These are phyloP conservation scores for Mortierella alpina DNA, from an alignment of 192 early-diverging fungal genomes.

Conservation along the genomic window DNA sequence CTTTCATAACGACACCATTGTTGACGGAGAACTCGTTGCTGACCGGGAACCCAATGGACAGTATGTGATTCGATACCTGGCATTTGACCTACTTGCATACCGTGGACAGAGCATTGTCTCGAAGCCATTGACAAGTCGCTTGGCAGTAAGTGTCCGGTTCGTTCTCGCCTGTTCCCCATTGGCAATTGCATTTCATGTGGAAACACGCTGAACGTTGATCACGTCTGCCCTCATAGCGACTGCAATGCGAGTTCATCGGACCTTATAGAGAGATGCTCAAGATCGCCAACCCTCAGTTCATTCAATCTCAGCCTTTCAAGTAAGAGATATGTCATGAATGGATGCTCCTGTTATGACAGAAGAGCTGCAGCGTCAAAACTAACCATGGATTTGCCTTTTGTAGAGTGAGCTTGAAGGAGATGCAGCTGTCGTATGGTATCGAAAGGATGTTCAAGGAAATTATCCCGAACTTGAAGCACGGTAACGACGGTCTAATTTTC, in stretches of 20 bases:
- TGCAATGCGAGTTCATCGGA: constrained; percentile 70
- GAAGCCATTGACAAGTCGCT: constrained; percentile 69
- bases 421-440: constrained; percentile 74
- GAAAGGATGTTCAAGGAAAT: constrained; percentile 64
- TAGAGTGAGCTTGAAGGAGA: constrained; percentile 75
- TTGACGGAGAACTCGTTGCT: constrained; percentile 93
- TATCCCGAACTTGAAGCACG: constrained; percentile 72
- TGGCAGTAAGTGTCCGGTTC: constrained; percentile 69
- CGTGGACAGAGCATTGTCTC: constrained; percentile 66
- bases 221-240: constrained; percentile 57
- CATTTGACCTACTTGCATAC: constrained; percentile 81
- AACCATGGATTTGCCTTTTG: background rate
- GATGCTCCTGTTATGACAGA: background rate
- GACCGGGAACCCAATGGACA: constrained; percentile 73
- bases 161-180: background rate
- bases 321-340: constrained; percentile 9
- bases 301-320: constrained; percentile 54
- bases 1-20: constrained; percentile 77
- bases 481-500: constrained; percentile 82
- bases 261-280: constrained; percentile 68
- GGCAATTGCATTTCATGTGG: background rate
- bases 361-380: background rate
- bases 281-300: constrained; percentile 64
- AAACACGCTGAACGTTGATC: background rate
- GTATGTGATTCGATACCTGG: constrained; percentile 59